Base-by-base conservation (phyloP, 2,329 filamentous ascomycete genomes). In the Colletotrichum trifolii region DNA sequence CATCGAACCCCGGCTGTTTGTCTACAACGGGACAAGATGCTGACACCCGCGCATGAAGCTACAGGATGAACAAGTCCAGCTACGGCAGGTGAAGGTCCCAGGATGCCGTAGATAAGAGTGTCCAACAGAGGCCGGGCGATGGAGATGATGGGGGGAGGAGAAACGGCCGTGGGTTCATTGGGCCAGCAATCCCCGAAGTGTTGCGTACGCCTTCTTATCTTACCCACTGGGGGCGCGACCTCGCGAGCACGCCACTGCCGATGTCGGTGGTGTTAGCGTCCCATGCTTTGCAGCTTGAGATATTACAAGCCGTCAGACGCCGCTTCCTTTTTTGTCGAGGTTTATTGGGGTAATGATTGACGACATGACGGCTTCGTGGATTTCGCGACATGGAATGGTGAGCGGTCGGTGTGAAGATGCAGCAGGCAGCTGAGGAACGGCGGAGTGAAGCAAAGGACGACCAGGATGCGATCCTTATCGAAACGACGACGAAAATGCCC, bases 241-340 rank as follows among this genome's bases (percentile, higher is more conserved):
- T 65, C 47, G 62, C 50, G 62, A 65, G 61, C 62, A 62, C 57
- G 58, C 62, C 62, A 65, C 46, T 65, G 62, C 62, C 62, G 62
- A 65, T 65, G 62, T 65, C 62, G 62, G 62, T 60, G 50, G 55
- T 38, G 54, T 48, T 42, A 36, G 45, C 55, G 38, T 15, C 38
- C 17, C 8, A 45, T 15, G 25, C 46, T 8, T 46, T 25, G 25
- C 25, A 25, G 25, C 25, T 25, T 25, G 25, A 25, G 25, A 25
- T 25, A 25, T 25, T 25, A 25, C 25, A 25, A 25, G 25, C 25
- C 25, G 25, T 25, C 25, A 5, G 25, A 2, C 25, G 25, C 25
- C 25, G 25, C 25, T 25, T 25, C 25, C 25, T 25, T 25, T 25
- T 25, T 25, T 25, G 25, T 25, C 25, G 25, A 25, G 25, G 25